Conservation (phyloP, 768 basidiomycete species). For the Trametes villosa region DNA sequence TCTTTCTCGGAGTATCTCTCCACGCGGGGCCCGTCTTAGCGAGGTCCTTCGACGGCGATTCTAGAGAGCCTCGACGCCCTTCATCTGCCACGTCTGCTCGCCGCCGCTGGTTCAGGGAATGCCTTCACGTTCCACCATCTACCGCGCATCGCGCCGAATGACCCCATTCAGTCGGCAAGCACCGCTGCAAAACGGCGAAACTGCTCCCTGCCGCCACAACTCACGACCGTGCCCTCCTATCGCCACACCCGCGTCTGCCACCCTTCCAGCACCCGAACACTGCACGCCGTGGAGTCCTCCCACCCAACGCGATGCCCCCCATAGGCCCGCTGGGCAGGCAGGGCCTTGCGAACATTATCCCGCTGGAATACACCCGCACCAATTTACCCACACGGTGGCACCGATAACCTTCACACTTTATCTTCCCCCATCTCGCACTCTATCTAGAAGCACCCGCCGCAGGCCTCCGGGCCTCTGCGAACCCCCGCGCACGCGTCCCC, state of each 20-base stretch:
- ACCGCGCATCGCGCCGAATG: neutral
- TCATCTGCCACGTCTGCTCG: constrained; percentile 5
- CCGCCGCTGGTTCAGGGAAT: constrained; percentile 1
- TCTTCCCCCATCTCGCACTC: constrained; percentile 24
- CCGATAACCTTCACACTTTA: constrained; percentile 20
- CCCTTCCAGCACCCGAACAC: neutral
- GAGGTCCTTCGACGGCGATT: neutral
- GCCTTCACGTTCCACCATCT: neutral
- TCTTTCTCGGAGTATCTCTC: constrained; percentile 1
- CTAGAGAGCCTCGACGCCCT: neutral
- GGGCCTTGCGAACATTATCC: neutral
- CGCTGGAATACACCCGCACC: neutral
- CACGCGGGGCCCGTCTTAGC: neutral
- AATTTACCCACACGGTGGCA: constrained; percentile 16
- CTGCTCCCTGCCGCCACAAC: constrained; percentile 4
- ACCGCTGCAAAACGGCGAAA: neutral
- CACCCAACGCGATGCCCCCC: neutral
- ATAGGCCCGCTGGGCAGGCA: neutral
- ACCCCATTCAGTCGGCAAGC: constrained; percentile 5
- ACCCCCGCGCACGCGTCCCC: neutral
- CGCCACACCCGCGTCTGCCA: neutral
- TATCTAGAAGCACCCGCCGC: constrained; percentile 13
- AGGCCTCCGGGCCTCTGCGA: neutral
- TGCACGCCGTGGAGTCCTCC: neutral
- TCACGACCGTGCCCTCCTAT: neutral